phyloP scores from a whole-genome alignment of 2,329 filamentous ascomycete species.

The Tothia fuscella region DNA sequence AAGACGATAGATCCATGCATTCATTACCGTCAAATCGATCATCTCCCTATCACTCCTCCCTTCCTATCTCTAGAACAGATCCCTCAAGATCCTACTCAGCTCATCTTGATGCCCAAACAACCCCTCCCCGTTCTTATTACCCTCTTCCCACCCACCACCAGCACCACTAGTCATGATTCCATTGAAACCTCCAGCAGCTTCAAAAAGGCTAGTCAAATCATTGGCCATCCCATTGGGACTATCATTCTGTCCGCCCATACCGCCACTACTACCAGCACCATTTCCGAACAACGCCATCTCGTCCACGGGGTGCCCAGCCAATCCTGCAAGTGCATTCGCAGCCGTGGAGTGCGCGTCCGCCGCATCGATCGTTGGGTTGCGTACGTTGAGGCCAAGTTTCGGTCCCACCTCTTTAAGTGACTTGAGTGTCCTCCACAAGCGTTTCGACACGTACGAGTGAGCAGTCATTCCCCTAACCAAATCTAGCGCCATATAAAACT shows the following conservation, averaged over 20 bases:
- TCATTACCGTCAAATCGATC: too few species aligned
- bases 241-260: slow-evolving; percentile 26
- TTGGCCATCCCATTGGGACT: slow-evolving; percentile 51
- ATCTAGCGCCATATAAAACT: slow-evolving; percentile 69
- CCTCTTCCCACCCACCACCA: slow-evolving; percentile 24
- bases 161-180: slow-evolving; percentile 23
- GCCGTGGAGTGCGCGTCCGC: slow-evolving; percentile 48
- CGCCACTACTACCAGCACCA: slow-evolving; percentile 12
- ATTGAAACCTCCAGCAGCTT: slow-evolving; percentile 43
- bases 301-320: slow-evolving; percentile 51
- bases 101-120: slow-evolving; percentile 45
- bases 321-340: slow-evolving; percentile 53
- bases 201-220: slow-evolving; percentile 51
- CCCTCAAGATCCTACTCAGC: slow-evolving; percentile 45
- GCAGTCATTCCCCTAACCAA: slow-evolving; percentile 61
- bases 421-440: slow-evolving; percentile 61
- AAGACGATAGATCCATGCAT: too few species aligned
- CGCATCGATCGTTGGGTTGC: slow-evolving; percentile 27
- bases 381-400: slow-evolving; percentile 47
- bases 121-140: slow-evolving; percentile 33
- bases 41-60: too few species aligned
- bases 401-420: slow-evolving; percentile 62
- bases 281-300: slow-evolving; percentile 39
- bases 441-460: slow-evolving; percentile 58
- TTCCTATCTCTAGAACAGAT: too few species aligned